Percentiles rank a stretch among this genome's conserved stretches.
These are phyloP conservation scores for Pseudogymnoascus sp. DNA, from an alignment of 2,329 filamentous ascomycete species.

Conservation along the genomic window DNA sequence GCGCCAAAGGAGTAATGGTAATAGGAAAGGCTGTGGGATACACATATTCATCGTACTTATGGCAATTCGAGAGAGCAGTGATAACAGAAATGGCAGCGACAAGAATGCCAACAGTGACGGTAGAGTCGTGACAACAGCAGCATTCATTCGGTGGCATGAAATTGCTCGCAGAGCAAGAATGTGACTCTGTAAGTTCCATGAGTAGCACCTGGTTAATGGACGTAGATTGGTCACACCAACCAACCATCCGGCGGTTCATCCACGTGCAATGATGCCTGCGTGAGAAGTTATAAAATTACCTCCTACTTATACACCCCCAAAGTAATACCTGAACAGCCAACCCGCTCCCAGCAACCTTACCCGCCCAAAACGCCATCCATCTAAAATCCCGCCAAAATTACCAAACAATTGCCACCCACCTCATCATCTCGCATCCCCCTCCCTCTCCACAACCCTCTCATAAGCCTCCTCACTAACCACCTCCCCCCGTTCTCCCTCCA, in stretches of 20 bases:
- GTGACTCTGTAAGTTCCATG: not conserved
- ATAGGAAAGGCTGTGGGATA: no score
- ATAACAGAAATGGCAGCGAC: not conserved
- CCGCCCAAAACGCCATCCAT: not conserved
- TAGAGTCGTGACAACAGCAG: not conserved
- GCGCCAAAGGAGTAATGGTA: no score
- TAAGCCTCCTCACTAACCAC: not conserved
- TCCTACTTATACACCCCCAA: not conserved
- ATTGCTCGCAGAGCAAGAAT: not conserved
- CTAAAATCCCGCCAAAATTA: not conserved
- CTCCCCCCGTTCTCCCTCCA: not conserved
- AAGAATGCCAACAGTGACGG: not conserved
- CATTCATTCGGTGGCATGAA: not conserved
- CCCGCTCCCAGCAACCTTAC: constrained; percentile 5
- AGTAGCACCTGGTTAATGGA: not conserved
- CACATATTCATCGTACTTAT: no score
- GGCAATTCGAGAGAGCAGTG: not conserved
- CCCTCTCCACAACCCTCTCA: not conserved
- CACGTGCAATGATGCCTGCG: not conserved
- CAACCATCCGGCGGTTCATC: not conserved
- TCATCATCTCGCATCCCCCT: not conserved
- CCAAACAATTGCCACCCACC: not conserved
- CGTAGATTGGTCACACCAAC: not conserved
- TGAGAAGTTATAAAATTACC: constrained; percentile 1
- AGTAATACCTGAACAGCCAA: not conserved